Percentiles rank a stretch among this genome's conserved stretches.
phyloP scores from a whole-genome alignment of 2,329 filamentous ascomycete genomes.

The Fusarium sp. region DNA sequence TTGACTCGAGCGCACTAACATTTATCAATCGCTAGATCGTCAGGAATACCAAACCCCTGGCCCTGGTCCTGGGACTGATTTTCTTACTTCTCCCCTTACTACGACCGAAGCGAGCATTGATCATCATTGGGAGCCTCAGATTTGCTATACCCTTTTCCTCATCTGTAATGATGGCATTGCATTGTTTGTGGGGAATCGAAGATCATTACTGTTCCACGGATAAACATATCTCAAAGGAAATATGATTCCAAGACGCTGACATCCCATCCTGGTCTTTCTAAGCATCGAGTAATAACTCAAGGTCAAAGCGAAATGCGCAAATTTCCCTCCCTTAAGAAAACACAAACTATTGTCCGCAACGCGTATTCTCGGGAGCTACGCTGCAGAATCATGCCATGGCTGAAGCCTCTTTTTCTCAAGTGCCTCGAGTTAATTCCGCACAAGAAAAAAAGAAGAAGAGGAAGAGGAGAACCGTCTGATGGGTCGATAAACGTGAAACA shows the following conservation, averaged over 20 bases:
- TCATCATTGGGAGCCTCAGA: constrained; percentile 4
- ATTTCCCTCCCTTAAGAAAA: neutral
- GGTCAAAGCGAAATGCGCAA: constrained; percentile 11
- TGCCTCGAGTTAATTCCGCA: neutral
- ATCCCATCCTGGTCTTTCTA: neutral
- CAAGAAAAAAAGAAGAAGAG: neutral
- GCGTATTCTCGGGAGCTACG: neutral
- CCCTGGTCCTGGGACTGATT: neutral
- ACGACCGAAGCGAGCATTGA: constrained; percentile 11
- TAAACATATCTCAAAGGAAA: constrained; percentile 1
- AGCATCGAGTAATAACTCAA: constrained; percentile 4
- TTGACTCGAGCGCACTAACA: constrained; percentile 2
- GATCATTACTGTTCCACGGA: constrained; percentile 12
- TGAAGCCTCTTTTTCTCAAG: neutral
- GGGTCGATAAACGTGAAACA: constrained; percentile 11
- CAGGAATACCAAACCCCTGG: neutral
- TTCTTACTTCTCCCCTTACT: neutral
- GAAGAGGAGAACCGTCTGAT: neutral
- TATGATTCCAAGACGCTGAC: neutral
- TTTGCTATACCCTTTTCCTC: constrained; percentile 1
- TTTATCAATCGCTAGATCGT: constrained; percentile 1
- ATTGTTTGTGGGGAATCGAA: constrained; percentile 18
- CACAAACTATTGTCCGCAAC: neutral
- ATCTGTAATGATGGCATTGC: constrained; percentile 23
- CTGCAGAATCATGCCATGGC: neutral